Base-by-base conservation (phyloP, 352 stramenopile genomes). In the Phytophthora ohioensis region DNA sequence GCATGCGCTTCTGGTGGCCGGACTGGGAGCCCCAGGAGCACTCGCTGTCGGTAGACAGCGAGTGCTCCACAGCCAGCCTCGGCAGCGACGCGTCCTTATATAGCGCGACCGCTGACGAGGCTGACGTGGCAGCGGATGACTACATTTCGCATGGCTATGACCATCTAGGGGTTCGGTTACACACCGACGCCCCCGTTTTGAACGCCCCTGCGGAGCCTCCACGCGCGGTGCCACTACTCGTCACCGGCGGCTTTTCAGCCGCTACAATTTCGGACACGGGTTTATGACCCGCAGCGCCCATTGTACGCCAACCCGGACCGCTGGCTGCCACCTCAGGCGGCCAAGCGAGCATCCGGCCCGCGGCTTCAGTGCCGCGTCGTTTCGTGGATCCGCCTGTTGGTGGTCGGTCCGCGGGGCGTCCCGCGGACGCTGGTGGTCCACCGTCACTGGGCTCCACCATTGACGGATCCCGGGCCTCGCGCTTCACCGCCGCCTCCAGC, bases 51-150 rank as follows among this genome's bases (percentile, higher is more conserved):
- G 13, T 30, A 0, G 52, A 69, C 21, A 58, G 43, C 35, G 43
- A 69, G 32, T 21, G n/a, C 11, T 69, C 62, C 11, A 69, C 52
- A 12, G 52, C 51, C 43, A 63, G 52, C 11, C 52, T 62, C 17
- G 62, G 13, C 63, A 71, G 39, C 45, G 35, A 64, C 12, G 57
- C 17, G 57, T 64, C 57, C 31, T 64, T 64, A 2, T 56, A 64
- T 41, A 41, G 13, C 45, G 57, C 57, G 41, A 0, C 11, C 27
- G 27, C 17, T n/a, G 8, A 15, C 9, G 21, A 21, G 21, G 21
- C 21, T 21, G 21, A 27, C 21, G 21, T 27, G 21, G 21, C 21
- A 27, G 21, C 21, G 21, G 21, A 27, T 27, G 21, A 27, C 21
- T 27, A 2, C 1, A 27, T 27, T 27, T 27, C 21, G 21, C 21